Conservation (phyloP, 169 alveolate species). For the Eimeria sp. region DNA sequence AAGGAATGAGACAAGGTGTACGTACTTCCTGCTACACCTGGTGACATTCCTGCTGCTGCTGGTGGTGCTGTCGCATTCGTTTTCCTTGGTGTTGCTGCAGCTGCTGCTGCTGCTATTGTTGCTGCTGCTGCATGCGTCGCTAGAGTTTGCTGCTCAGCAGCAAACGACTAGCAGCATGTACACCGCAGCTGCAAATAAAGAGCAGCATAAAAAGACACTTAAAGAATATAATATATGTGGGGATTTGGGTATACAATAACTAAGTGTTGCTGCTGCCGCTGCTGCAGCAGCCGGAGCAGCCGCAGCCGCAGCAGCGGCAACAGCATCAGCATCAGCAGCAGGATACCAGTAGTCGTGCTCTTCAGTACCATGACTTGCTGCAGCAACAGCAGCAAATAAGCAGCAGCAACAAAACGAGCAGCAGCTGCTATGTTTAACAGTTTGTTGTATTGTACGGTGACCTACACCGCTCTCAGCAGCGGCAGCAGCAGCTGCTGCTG, state of each 20-base stretch:
- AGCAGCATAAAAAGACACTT: too few relatives aligned
- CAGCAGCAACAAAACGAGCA: neutral
- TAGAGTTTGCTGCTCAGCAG: neutral
- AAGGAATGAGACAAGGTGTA: too few relatives aligned
- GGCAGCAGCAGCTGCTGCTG: neutral
- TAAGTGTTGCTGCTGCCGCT: too few relatives aligned
- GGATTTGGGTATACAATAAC: too few relatives aligned
- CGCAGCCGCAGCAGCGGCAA: constrained; percentile 14
- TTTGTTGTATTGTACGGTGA: too few relatives aligned
- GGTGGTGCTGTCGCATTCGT: too few relatives aligned
- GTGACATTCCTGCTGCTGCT: too few relatives aligned
- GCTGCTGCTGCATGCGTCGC: neutral
- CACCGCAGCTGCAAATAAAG: too few relatives aligned
- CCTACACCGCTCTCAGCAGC: neutral
- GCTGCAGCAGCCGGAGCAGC: too few relatives aligned
- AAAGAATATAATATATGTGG: too few relatives aligned
- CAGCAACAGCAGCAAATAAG: neutral
- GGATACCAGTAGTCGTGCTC: neutral
- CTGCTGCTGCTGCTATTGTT: neutral
- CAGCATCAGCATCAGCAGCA: neutral
- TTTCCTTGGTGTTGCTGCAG: neutral
- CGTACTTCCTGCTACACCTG: too few relatives aligned
- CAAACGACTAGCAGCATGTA: too few relatives aligned
- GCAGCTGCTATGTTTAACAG: neutral
- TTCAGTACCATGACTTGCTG: neutral